These are phyloP conservation scores for Somion occarium DNA, from an alignment of 1,284 basidiomycete genomes.

Conservation along the genomic window DNA sequence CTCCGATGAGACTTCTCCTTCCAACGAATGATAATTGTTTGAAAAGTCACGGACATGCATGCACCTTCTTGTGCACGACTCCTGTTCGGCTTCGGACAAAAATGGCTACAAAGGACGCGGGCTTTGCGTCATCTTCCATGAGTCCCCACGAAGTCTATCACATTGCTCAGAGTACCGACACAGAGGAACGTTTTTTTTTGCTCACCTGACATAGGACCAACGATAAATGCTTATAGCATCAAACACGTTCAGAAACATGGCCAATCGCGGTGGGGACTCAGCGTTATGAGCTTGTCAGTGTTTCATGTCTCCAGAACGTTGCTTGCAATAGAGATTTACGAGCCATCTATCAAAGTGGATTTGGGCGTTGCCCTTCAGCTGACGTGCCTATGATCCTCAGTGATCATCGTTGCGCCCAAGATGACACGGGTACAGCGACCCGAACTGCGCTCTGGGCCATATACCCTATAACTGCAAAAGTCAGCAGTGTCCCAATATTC, in stretches of 20 bases:
- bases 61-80: background rate
- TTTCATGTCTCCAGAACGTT: background rate
- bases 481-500: too few species aligned
- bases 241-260: background rate
- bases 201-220: background rate
- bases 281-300: background rate
- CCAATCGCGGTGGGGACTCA: background rate
- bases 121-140: background rate
- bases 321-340: background rate
- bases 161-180: background rate
- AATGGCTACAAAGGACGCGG: background rate
- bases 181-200: background rate
- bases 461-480: too few species aligned
- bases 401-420: background rate
- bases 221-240: background rate
- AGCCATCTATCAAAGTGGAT: background rate
- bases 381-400: background rate
- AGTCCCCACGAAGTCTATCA: background rate
- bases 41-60: background rate
- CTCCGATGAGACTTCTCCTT: background rate
- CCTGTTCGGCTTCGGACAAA: background rate
- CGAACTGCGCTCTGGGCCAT: too few species aligned
- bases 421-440: too few species aligned
- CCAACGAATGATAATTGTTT: background rate
- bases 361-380: background rate